These are phyloP conservation scores for Carex arenaria DNA, from an alignment of 202 grass and related monocot species.

Conservation along the genomic window DNA sequence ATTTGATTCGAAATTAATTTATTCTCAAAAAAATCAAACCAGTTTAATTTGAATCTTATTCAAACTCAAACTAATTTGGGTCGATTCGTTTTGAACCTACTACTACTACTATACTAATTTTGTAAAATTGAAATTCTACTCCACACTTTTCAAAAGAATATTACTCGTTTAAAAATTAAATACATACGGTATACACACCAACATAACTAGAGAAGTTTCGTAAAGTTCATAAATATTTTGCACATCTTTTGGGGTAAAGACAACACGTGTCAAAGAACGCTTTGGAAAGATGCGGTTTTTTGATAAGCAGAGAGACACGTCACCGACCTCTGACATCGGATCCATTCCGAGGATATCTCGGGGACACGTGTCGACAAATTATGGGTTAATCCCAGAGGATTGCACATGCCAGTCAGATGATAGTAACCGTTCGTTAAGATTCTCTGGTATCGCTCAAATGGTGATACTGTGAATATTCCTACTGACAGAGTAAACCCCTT, in stretches of 20 bases:
- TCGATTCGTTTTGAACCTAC: no score
- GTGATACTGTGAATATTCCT: neutral
- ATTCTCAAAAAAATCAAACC: no score
- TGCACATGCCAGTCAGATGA: conserved; percentile 10
- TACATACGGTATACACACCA: neutral
- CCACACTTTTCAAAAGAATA: no score
- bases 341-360: neutral
- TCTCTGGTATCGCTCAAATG: no score
- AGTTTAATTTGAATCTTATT: no score
- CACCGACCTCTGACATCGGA: conserved; percentile 9
- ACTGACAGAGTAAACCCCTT: neutral
- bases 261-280: neutral
- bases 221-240: neutral
- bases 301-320: conserved; percentile 11
- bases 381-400: neutral
- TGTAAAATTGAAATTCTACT: no score
- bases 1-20: no score
- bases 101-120: no score
- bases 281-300: conserved; percentile 11
- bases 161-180: no score
- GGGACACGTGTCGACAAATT: neutral
- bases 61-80: no score
- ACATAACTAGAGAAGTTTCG: neutral
- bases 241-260: neutral
- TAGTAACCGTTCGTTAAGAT: neutral